phyloP scores from a whole-genome alignment of 2,329 filamentous ascomycete genomes.

The Pseudogymnoascus sp. region DNA sequence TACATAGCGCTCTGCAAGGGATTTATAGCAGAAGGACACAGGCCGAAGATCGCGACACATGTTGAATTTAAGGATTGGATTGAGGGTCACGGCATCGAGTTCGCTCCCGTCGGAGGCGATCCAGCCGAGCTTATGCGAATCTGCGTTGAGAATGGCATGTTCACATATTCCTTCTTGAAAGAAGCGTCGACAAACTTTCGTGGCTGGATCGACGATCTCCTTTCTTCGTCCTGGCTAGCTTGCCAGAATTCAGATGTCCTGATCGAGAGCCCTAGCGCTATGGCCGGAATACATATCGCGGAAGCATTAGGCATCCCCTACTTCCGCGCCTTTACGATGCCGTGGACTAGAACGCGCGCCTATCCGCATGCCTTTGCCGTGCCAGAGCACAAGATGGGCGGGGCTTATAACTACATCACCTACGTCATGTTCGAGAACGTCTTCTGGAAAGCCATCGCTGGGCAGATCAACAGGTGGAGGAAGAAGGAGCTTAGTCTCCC shows the following conservation, averaged over 20 bases:
- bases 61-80: conserved; percentile 85
- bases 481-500: conserved; percentile 70
- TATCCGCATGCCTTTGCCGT: conserved; percentile 97
- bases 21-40: conserved; percentile 78
- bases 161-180: conserved; percentile 81
- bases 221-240: conserved; percentile 70
- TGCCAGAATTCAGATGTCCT: conserved; percentile 83
- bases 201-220: conserved; percentile 86
- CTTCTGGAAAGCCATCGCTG: conserved; percentile 89
- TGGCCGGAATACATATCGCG: conserved; percentile 96
- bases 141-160: conserved; percentile 95
- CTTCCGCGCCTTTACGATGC: conserved; percentile 97
- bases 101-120: conserved; percentile 79
- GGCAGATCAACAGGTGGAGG: conserved; percentile 89
- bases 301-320: conserved; percentile 90
- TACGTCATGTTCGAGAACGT: conserved; percentile 96
- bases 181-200: conserved; percentile 85
- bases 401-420: conserved; percentile 87
- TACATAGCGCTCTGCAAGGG: conserved; percentile 96
- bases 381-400: conserved; percentile 87
- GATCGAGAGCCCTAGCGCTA: conserved; percentile 91
- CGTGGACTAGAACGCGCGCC: conserved; percentile 89
- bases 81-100: conserved; percentile 87
- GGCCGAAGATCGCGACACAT: conserved; percentile 82
- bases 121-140: conserved; percentile 91